Conservation (phyloP, 2,329 filamentous ascomycete genomes). For the Paecilomyces dactylethromorphus region DNA sequence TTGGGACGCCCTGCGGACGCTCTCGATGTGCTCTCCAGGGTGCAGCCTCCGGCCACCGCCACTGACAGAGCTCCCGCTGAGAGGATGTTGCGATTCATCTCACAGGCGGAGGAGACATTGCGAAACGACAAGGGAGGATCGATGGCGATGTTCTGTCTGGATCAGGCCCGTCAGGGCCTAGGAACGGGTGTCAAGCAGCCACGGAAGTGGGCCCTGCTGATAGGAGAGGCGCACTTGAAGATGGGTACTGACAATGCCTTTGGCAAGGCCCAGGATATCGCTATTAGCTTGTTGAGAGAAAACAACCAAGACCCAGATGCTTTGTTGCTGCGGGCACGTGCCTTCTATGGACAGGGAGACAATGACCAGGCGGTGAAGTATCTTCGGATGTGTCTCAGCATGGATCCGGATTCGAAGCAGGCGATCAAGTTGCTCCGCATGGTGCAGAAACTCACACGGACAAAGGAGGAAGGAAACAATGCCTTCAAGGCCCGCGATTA, state of each 20-base stretch:
- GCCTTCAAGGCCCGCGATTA: conserved; percentile 83
- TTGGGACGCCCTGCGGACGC: conserved; percentile 84
- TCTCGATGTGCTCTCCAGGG: conserved; percentile 71
- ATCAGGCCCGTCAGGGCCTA: conserved; percentile 78
- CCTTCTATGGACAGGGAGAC: conserved; percentile 85
- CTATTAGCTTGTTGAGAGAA: conserved; percentile 74
- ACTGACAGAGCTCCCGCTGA: conserved; percentile 81
- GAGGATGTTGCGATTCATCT: conserved; percentile 77
- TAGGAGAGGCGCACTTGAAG: conserved; percentile 84
- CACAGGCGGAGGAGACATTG: conserved; percentile 71
- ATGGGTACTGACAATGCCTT: conserved; percentile 86
- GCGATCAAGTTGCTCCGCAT: conserved; percentile 83
- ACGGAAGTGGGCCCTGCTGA: conserved; percentile 88
- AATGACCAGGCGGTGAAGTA: conserved; percentile 92
- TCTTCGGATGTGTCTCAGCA: conserved; percentile 80
- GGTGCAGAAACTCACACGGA: conserved; percentile 85
- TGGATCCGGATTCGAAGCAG: conserved; percentile 85
- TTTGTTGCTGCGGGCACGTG: conserved; percentile 77
- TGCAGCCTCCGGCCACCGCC: conserved; percentile 70
- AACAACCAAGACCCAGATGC: conserved; percentile 94
- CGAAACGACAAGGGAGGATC: conserved; percentile 71
- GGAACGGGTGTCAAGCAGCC: conserved; percentile 71
- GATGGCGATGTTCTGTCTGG: conserved; percentile 86
- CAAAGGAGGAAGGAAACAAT: conserved; percentile 87
- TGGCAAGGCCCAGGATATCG: conserved; percentile 86